Percentiles rank a stretch among this genome's conserved stretches.
Conservation (phyloP, 1,139 yeast species). For the Taphrina sp. region DNA sequence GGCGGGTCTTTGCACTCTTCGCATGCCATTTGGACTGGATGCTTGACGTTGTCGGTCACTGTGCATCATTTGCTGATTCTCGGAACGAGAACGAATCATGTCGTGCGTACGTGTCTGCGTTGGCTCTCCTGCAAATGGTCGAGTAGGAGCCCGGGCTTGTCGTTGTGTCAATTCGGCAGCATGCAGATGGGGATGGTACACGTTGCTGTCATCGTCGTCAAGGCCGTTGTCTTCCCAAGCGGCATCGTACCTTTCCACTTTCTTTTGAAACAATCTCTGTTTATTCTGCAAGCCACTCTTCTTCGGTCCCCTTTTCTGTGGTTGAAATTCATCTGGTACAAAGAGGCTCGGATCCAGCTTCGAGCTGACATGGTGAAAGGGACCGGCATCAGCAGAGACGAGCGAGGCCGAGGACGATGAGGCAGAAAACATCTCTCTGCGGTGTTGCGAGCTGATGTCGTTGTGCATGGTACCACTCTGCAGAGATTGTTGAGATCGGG, state of each 20-base stretch:
- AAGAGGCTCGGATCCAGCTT: conserved; percentile 9
- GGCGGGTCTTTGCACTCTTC: too few species aligned
- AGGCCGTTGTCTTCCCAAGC: conserved; percentile 14
- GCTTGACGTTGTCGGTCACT: too few species aligned
- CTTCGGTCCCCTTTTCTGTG: not conserved
- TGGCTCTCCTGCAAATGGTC: too few species aligned
- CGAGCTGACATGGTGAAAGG: conserved; percentile 17
- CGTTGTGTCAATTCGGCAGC: too few species aligned
- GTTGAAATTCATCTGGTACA: conserved; percentile 2
- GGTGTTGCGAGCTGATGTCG: not conserved
- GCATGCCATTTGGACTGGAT: too few species aligned
- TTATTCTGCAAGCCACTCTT: not conserved
- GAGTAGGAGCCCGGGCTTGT: too few species aligned
- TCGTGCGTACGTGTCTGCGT: too few species aligned
- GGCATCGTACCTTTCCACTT: not conserved
- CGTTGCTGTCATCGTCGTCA: too few species aligned
- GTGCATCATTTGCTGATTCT: too few species aligned
- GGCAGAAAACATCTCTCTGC: not conserved
- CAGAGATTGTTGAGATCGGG: not conserved
- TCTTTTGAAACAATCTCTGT: not conserved
- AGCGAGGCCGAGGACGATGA: conserved; percentile 2
- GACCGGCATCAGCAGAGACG: not conserved
- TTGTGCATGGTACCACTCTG: conserved; percentile 1
- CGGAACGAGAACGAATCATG: too few species aligned
- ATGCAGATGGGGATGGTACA: too few species aligned